phyloP scores from a whole-genome alignment of 371 early-diverging fungal species.

The Mortierella sp. region DNA sequence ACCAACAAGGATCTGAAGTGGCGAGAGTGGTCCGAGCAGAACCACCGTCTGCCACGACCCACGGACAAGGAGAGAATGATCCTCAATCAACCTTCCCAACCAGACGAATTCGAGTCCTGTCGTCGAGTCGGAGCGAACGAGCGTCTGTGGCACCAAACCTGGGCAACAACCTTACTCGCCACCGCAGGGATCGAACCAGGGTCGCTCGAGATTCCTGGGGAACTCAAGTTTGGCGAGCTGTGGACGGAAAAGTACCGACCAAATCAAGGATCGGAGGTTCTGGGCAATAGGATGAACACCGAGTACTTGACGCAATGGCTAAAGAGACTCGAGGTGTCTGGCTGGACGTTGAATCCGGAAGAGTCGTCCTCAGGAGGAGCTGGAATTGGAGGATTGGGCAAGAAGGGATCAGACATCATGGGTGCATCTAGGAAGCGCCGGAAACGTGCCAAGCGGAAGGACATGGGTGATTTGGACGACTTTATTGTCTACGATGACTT shows the following conservation, averaged over 20 bases:
- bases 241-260: conserved; percentile 56
- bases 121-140: conserved; percentile 28
- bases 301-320: conserved; percentile 55
- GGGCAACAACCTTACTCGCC: conserved; percentile 29
- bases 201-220: conserved; percentile 23
- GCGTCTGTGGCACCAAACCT: conserved; percentile 37
- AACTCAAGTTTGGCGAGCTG: conserved; percentile 36
- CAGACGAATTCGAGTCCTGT: conserved; percentile 37
- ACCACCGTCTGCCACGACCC: conserved; percentile 24
- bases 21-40: conserved; percentile 36
- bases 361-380: conserved; percentile 16
- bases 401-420: conserved; percentile 25
- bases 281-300: conserved; percentile 45
- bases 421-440: conserved; percentile 36
- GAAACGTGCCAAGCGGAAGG: conserved; percentile 37
- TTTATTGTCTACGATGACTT: conserved; percentile 43
- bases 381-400: not conserved
- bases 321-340: conserved; percentile 46
- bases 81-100: not conserved
- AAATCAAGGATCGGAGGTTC: conserved; percentile 32
- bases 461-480: conserved; percentile 36
- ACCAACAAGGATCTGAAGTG: conserved; percentile 24
- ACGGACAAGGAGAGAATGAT: conserved; percentile 22
- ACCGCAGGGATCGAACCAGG: conserved; percentile 16
- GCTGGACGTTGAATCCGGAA: conserved; percentile 55